Conservation (phyloP, 345 rosid species). For the Turnera subulata region DNA sequence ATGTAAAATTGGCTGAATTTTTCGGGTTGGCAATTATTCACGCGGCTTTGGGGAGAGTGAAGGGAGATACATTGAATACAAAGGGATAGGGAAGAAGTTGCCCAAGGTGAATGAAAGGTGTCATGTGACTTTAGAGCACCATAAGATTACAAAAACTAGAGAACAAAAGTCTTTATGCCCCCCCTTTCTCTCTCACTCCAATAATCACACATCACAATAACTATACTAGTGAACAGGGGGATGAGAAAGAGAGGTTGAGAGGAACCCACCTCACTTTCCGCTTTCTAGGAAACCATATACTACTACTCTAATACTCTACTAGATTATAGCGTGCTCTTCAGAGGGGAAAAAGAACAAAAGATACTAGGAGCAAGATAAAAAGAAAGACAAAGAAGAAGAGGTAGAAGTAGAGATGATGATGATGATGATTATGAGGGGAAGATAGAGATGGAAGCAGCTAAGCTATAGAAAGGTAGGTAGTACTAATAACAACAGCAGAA, state of each 20-base stretch:
- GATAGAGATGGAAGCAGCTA: conserved; percentile 5
- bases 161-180: conserved; percentile 29
- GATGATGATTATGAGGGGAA: conserved; percentile 3
- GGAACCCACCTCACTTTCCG: conserved; percentile 30
- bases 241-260: conserved; percentile 25
- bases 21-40: neutral
- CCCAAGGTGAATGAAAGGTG: conserved; percentile 16
- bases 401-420: neutral
- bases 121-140: conserved; percentile 35
- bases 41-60: conserved; percentile 12
- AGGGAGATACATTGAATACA: neutral
- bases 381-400: neutral
- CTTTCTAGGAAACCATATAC: conserved; percentile 26
- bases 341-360: conserved; percentile 14
- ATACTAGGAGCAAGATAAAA: too few species aligned
- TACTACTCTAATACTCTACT: too few species aligned
- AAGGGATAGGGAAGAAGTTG: conserved; percentile 1
- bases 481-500: conserved; percentile 1
- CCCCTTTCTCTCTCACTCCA: conserved; percentile 7
- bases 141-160: conserved; percentile 32
- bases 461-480: too few species aligned
- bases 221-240: conserved; percentile 22
- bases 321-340: neutral
- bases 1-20: too few species aligned
- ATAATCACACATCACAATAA: conserved; percentile 9